Percentiles rank a stretch among this genome's conserved stretches.
Evolutionary conservation across 2,329 filamentous ascomycete species (phyloP).

Genomic region (Alternaria conjuncta): DNA sequence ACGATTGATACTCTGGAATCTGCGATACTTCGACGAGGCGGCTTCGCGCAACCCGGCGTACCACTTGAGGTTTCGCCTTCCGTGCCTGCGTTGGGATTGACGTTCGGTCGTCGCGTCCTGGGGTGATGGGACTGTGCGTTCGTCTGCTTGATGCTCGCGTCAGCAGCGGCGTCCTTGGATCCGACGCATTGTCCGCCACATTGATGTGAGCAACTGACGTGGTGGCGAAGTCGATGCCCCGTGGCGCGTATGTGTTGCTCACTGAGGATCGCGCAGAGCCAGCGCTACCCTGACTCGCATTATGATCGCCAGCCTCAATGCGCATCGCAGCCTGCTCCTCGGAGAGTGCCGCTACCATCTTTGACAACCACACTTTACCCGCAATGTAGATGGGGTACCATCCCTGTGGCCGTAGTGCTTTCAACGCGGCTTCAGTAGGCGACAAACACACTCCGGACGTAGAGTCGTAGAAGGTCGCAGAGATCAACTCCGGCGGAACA

Average conservation of each 20-base stretch:
- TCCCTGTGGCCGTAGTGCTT: background rate
- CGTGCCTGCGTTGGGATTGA: background rate
- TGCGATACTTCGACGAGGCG: no score
- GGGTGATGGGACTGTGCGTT: background rate
- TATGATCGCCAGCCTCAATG: background rate
- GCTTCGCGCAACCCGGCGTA: background rate
- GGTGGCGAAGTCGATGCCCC: no score
- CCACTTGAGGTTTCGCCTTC: background rate
- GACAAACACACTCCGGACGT: background rate
- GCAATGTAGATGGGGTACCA: background rate
- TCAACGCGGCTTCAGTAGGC: slow-evolving; percentile 5
- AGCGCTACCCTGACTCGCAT: background rate
- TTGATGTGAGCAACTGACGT: background rate
- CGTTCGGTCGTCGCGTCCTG: background rate
- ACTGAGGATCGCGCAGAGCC: background rate
- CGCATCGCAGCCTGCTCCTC: slow-evolving; percentile 7
- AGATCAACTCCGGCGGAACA: background rate
- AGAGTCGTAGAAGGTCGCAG: background rate
- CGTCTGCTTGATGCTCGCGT: background rate
- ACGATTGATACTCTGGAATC: background rate
- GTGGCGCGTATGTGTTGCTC: background rate
- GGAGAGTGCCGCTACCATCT: slow-evolving; percentile 7
- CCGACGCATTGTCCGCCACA: background rate
- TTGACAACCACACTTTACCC: slow-evolving; percentile 7
- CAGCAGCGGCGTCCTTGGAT: background rate